Percentiles rank a stretch among this genome's conserved stretches.
phyloP scores from a whole-genome alignment of 768 basidiomycete genomes.

The Lentinula detonsa region DNA sequence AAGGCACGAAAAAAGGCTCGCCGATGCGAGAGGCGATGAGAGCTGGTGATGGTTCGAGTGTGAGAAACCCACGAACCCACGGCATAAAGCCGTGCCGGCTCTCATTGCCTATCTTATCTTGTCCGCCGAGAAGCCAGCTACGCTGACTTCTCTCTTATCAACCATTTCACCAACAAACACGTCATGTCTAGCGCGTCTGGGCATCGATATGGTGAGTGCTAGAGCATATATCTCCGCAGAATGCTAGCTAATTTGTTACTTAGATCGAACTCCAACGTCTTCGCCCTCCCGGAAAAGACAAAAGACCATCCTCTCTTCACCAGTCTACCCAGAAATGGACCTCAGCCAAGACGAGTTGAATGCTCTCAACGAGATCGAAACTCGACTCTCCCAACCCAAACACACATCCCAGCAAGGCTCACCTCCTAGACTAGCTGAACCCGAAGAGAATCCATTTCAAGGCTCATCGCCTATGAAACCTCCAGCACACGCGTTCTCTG shows the following conservation, averaged over 20 bases:
- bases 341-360: slow-evolving; percentile 51
- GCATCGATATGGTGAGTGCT: slow-evolving; percentile 1
- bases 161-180: neutral
- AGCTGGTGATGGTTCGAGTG: no score
- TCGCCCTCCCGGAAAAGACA: slow-evolving; percentile 53
- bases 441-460: slow-evolving; percentile 37
- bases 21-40: no score
- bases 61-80: no score
- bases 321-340: slow-evolving; percentile 29
- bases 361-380: slow-evolving; percentile 49
- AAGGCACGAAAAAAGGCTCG: no score
- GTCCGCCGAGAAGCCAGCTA: no score
- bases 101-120: no score
- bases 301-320: slow-evolving; percentile 58
- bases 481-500: slow-evolving; percentile 17
- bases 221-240: neutral
- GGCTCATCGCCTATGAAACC: slow-evolving; percentile 2
- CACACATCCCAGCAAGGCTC: slow-evolving; percentile 6
- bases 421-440: slow-evolving; percentile 8
- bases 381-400: slow-evolving; percentile 32
- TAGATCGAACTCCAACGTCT: slow-evolving; percentile 22
- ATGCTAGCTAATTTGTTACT: neutral
- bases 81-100: no score
- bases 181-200: neutral
- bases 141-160: no score